Conservation (phyloP, 129 eudicot genomes). For the Artemisia argyi region DNA sequence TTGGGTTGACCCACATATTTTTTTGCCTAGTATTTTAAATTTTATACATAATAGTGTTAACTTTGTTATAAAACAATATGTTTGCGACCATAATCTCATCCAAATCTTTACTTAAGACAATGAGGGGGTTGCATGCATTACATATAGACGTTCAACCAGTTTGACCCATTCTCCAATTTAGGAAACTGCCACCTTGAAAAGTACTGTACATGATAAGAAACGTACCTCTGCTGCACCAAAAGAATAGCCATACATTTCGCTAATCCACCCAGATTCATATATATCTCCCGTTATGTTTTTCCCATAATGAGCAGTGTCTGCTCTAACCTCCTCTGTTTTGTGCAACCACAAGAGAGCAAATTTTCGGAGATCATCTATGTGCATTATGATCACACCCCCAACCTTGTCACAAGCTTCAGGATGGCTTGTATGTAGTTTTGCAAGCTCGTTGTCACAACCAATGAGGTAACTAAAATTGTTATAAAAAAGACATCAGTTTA, state of each 20-base stretch:
- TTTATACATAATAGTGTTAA: too few species aligned
- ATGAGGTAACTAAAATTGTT: slow-evolving; percentile 66
- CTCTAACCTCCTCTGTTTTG: slow-evolving; percentile 96
- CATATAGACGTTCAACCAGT: not conserved
- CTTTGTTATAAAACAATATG: too few species aligned
- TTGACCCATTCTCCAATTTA: not conserved
- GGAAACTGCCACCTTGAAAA: not conserved
- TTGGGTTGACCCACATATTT: too few species aligned
- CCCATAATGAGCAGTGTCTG: slow-evolving; percentile 84
- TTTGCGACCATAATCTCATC: too few species aligned
- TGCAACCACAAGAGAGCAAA: slow-evolving; percentile 87
- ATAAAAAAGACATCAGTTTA: not conserved
- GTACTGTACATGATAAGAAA: not conserved
- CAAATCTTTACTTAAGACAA: too few species aligned
- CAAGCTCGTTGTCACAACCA: slow-evolving; percentile 92
- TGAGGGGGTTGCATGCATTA: not conserved
- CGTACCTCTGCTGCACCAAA: slow-evolving; percentile 98
- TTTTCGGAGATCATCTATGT: slow-evolving; percentile 77
- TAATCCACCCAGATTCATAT: slow-evolving; percentile 93
- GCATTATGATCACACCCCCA: slow-evolving; percentile 95
- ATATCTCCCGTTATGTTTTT: slow-evolving; percentile 82
- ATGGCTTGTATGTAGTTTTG: slow-evolving; percentile 84
- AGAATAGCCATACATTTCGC: slow-evolving; percentile 99
- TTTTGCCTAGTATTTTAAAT: too few species aligned
- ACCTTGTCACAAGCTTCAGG: slow-evolving; percentile 97